Evolutionary conservation across 352 stramenopile species (phyloP).

Genomic region (Pythium folliculosum): DNA sequence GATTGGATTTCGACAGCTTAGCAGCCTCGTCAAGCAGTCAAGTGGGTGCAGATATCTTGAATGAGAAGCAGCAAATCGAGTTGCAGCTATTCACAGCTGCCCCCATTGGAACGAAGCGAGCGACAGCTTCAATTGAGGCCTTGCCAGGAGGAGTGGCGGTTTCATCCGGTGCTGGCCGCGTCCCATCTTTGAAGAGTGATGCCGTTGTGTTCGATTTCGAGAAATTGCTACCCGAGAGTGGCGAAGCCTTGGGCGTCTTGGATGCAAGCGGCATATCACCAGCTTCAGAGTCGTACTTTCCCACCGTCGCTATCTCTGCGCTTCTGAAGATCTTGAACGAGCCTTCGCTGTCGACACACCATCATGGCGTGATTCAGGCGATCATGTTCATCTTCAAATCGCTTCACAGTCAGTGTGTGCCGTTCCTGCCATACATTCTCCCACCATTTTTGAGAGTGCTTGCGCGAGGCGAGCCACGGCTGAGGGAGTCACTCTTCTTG

Average conservation of each 20-base stretch:
- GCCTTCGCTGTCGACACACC: constrained; percentile 93
- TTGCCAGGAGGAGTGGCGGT: neutral
- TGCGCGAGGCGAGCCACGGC: constrained; percentile 83
- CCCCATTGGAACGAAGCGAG: constrained; percentile 79
- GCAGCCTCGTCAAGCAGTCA: constrained; percentile 57
- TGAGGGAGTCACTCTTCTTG: constrained; percentile 96
- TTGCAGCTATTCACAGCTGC: constrained; percentile 83
- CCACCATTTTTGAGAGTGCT: constrained; percentile 97
- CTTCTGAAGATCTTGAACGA: constrained; percentile 97
- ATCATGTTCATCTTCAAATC: constrained; percentile 99
- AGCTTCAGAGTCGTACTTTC: constrained; percentile 94
- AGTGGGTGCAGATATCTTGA: constrained; percentile 54
- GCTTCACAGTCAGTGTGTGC: constrained; percentile 93
- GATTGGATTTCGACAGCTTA: constrained; percentile 56
- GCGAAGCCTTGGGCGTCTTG: constrained; percentile 48
- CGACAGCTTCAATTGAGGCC: constrained; percentile 15
- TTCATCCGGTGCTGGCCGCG: constrained; percentile 4
- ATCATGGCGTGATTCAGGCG: constrained; percentile 97
- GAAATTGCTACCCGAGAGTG: constrained; percentile 52
- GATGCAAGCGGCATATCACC: constrained; percentile 74
- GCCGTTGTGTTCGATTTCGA: constrained; percentile 65
- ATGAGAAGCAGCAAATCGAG: constrained; percentile 89
- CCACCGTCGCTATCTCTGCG: constrained; percentile 96
- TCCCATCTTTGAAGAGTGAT: constrained; percentile 6
- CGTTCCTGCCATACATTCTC: constrained; percentile 97